Base-by-base conservation (phyloP, 1,284 basidiomycete genomes). In the Grifola frondosa region DNA sequence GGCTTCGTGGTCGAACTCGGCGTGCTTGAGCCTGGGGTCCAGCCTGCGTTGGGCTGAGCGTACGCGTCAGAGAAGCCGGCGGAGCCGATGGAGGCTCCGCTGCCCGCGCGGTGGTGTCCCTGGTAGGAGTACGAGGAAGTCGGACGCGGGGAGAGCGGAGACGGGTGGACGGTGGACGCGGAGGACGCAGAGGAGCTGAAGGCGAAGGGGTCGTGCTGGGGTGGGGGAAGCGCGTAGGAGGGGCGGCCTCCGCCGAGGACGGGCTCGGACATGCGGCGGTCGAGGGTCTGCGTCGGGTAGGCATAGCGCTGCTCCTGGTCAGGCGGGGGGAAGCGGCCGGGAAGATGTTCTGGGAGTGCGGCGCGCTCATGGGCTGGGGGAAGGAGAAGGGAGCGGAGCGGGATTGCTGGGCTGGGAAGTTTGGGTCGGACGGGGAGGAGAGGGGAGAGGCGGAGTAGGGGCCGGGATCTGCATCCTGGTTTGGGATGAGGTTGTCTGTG, bases 211-310 rank as follows among this genome's bases (percentile, higher is more conserved):
- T 49, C 47, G 11, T 45, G 53, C 32, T 48, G 46, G 13, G 51
- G 52, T 8, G 43, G 43, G 20, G 47, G 47, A 30, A 53, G 52
- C 19, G 49, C 36, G 31, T 45, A 50, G 7, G 52, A 23, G 23
- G 41, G 52, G 38, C 52, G 49, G 20, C 53, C 50, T 21, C 44
- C 50, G 19, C 54, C 54, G 49, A 58, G 66, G 45, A 75, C 63
- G 40, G 80, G 79, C 59, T 81, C 80, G 55, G 80, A 82, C 77
- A 81, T 79, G 61, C 80, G 77, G 57, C 79, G 76, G 63, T 78
- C 77, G 48, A 73, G 61, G 50, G 34, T 63, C 64, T 59, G 69
- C 56, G 61, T 65, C 45, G 41, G 57, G 60, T 57, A 55, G 49
- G 46, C 50, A 30, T 43, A 49, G 42, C 49, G 48, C 30, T 44